Conservation (phyloP, 2,329 filamentous ascomycete genomes). For the Fusarium virguliforme region DNA sequence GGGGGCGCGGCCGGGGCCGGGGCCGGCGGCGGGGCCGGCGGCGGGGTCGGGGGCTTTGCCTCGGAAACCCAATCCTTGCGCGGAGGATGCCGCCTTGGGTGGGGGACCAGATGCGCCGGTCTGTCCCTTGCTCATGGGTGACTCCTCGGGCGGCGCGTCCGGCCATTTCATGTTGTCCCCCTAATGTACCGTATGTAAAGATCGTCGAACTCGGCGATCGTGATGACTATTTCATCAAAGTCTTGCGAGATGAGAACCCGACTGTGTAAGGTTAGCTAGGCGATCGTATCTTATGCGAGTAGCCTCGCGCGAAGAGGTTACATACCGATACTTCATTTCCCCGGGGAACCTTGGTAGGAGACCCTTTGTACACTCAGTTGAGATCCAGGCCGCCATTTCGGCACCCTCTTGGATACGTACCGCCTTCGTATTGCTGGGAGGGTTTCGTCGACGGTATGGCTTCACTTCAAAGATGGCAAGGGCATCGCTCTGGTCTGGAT, state of each 20-base stretch:
- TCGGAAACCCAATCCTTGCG: too few species aligned
- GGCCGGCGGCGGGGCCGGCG: too few species aligned
- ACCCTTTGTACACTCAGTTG: constrained; percentile 5
- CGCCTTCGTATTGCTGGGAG: neutral
- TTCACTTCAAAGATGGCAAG: constrained; percentile 31
- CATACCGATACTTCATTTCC: neutral
- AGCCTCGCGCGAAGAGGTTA: too few species aligned
- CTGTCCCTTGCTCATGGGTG: neutral
- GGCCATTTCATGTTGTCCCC: neutral
- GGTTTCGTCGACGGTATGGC: constrained; percentile 13
- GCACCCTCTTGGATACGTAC: constrained; percentile 24
- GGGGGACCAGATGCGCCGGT: too few species aligned
- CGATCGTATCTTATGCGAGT: too few species aligned
- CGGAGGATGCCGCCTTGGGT: too few species aligned
- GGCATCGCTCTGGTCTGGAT: neutral
- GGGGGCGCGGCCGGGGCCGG: too few species aligned
- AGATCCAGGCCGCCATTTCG: constrained; percentile 30
- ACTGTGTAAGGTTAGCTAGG: neutral
- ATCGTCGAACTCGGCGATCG: constrained; percentile 23
- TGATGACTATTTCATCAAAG: constrained; percentile 23
- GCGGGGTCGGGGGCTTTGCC: too few species aligned
- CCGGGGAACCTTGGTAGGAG: neutral
- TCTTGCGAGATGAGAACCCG: neutral
- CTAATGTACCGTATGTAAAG: constrained; percentile 24
- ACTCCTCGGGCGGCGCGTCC: neutral